Conservation (phyloP, 2,329 filamentous ascomycete species). For the Diaporthe vaccinii region DNA sequence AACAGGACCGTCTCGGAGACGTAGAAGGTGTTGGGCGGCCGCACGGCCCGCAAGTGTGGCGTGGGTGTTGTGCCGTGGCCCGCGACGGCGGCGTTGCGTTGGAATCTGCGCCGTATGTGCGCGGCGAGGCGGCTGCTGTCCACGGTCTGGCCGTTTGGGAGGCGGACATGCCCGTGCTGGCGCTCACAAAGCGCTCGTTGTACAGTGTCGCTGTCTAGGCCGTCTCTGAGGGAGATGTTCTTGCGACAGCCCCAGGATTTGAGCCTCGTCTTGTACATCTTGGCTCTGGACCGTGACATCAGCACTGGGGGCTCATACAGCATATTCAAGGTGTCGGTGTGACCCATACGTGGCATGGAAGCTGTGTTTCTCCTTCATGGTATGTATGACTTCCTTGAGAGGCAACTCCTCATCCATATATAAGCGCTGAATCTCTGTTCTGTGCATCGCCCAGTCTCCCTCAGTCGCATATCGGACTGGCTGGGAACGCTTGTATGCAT, state of each 20-base stretch:
- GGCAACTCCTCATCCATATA: background rate
- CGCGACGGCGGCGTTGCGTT: background rate
- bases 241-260: conserved; percentile 7
- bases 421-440: background rate
- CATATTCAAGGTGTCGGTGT: too few species aligned
- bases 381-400: background rate
- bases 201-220: background rate
- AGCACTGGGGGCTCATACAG: background rate
- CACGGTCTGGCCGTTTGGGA: background rate
- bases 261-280: conserved; percentile 16
- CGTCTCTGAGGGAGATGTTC: background rate
- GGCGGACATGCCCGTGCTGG: background rate
- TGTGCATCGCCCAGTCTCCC: conserved; percentile 1
- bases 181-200: background rate
- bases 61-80: background rate
- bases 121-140: conserved; percentile 1
- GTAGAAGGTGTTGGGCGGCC: conserved; percentile 2
- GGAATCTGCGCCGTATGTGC: background rate
- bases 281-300: background rate
- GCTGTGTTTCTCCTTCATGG: background rate
- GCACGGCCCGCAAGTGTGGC: background rate
- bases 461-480: background rate
- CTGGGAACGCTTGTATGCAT: background rate
- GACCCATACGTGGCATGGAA: background rate
- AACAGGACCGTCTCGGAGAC: background rate